Percentiles rank a stretch among this genome's conserved stretches.
These are phyloP conservation scores for Ochetophila trinervis DNA, from an alignment of 306 rosid species.

Conservation along the genomic window DNA sequence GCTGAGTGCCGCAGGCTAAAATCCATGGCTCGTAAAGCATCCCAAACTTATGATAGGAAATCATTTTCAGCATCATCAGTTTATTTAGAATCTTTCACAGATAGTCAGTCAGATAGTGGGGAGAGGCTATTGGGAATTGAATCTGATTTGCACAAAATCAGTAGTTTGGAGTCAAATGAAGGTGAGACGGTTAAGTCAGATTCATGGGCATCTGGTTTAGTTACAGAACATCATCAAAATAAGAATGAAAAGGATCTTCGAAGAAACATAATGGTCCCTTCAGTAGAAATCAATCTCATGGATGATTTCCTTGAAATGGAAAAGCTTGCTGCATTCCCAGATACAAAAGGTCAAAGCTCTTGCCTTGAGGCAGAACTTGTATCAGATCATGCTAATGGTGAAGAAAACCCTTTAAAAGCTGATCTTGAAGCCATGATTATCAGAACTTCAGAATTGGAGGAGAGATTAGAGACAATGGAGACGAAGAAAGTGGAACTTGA, in stretches of 20 bases:
- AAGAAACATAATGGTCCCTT: slow-evolving; percentile 36
- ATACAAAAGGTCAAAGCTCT: slow-evolving; percentile 33
- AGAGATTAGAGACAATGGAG: slow-evolving; percentile 42
- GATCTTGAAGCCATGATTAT: slow-evolving; percentile 47
- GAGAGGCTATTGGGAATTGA: slow-evolving; percentile 48
- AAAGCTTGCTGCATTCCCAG: slow-evolving; percentile 62
- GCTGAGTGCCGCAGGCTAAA: slow-evolving; percentile 69
- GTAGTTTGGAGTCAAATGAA: slow-evolving; percentile 37
- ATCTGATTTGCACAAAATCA: slow-evolving; percentile 29
- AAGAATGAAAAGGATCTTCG: slow-evolving; percentile 33
- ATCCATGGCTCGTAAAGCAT: slow-evolving; percentile 44
- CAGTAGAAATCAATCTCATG: slow-evolving; percentile 71
- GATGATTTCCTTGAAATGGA: slow-evolving; percentile 95
- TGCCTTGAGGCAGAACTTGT: slow-evolving; percentile 26
- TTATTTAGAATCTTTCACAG: slow-evolving; percentile 49
- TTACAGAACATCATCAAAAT: slow-evolving; percentile 33
- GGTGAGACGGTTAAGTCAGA: slow-evolving; percentile 37
- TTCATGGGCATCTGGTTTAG: slow-evolving; percentile 36
- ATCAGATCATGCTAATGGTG: slow-evolving; percentile 28
- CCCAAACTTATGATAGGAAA: slow-evolving; percentile 33
- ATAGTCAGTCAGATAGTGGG: slow-evolving; percentile 57
- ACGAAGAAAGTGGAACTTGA: slow-evolving; percentile 44
- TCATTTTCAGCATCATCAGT: slow-evolving; percentile 43
- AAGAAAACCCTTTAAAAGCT: slow-evolving; percentile 28
- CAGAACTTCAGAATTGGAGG: slow-evolving; percentile 47